Base-by-base conservation (phyloP, 2,329 filamentous ascomycete species). In the Gnomoniopsis smithogilvyi region DNA sequence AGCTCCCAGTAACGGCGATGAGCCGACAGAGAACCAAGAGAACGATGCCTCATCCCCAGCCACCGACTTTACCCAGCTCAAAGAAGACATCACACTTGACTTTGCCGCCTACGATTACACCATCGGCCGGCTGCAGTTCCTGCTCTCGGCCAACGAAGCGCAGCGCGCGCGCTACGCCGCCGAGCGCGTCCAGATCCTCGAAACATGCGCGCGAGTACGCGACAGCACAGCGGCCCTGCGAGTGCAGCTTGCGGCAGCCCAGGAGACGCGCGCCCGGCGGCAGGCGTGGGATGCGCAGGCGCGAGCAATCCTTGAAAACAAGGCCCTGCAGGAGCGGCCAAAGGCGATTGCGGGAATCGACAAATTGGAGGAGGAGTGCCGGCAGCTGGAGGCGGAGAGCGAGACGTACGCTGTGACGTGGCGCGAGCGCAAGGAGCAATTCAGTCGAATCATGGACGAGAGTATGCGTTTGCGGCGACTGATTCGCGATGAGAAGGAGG, bases 401-500 rank as follows among this genome's bases (percentile, higher is more conserved):
- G 83, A 85, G 68, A 87, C 90, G 41, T 96, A 96, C 71, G 89
- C 86, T 51, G 83, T 81, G 64, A 95, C 91, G 0, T 97, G 93
- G 93, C 80, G 84, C 46, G 92, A 96, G 74, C 82, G 94, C 43
- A 80, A 89, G 63, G 90, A 92, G 66, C 92, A 96, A 74, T 96
- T 97, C 73, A 90, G 88, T 59, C 83, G 86, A 58, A 93, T 98
- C 67, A 90, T 96, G 70, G 90, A 93, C 61, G 94, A 97, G 76
- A 92, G 92, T n/a, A 90, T 90, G 83, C 82, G 91, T 64, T 81
- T 98, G 72, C 80, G 93, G 59, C 82, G 91, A 51, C 81, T 96
- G 71, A 96, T 98, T 68, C 87, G 92, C 62, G 93, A 96, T 68
- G 94, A 97, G 79, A 96, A 96, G 76, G 93, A 96, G 72, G 92